phyloP scores from a whole-genome alignment of 192 early-diverging fungal genomes.

The Coemansia sp. region DNA sequence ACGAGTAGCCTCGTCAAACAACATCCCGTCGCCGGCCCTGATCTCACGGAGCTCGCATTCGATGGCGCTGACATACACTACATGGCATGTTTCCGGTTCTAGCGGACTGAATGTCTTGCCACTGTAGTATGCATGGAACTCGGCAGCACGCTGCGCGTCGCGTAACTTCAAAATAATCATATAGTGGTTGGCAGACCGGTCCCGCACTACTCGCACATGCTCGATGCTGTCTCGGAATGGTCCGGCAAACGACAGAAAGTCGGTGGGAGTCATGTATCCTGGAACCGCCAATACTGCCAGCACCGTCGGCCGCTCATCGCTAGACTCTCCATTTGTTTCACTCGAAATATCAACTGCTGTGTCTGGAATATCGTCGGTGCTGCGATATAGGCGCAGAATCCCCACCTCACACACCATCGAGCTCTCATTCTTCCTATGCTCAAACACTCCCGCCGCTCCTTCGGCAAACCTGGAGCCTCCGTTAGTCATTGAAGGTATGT shows the following conservation, averaged over 20 bases:
- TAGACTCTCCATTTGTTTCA: neutral
- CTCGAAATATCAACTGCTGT: neutral
- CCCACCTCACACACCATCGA: constrained; percentile 17
- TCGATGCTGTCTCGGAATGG: constrained; percentile 65
- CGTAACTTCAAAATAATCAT: constrained; percentile 87
- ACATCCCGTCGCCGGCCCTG: constrained; percentile 4
- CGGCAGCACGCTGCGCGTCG: constrained; percentile 54
- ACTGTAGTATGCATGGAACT: constrained; percentile 79
- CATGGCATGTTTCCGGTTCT: constrained; percentile 81
- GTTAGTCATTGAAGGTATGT: neutral
- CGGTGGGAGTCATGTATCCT: constrained; percentile 82
- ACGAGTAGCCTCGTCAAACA: neutral
- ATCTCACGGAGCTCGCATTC: constrained; percentile 62
- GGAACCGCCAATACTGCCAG: constrained; percentile 87
- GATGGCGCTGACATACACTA: constrained; percentile 77
- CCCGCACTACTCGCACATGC: constrained; percentile 77
- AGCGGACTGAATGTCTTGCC: constrained; percentile 83
- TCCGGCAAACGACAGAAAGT: constrained; percentile 86
- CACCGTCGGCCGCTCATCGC: constrained; percentile 16
- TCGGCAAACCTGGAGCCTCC: neutral
- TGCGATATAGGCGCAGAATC: constrained; percentile 30
- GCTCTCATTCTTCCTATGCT: neutral
- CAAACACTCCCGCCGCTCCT: constrained; percentile 16
- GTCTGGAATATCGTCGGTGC: neutral
- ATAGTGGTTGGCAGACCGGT: constrained; percentile 82